Evolutionary conservation across 2,329 filamentous ascomycete genomes (phyloP), one percentile per base, ranked within the genome.

Genomic region (Dactylellina cionopaga): DNA sequence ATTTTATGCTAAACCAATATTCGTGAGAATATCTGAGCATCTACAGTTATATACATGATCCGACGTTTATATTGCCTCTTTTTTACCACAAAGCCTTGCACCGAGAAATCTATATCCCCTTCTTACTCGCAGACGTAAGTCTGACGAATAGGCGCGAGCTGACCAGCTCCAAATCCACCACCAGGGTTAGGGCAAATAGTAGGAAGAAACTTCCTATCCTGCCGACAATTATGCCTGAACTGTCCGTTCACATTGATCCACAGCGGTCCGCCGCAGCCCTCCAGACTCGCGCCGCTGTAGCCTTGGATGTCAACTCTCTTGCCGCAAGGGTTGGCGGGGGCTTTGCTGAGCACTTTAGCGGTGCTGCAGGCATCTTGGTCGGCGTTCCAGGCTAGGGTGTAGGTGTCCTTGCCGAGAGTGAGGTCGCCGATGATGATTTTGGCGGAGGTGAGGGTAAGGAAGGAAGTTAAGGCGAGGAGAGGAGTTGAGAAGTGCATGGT

Each of bases 361-460:
- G 51, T 15, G 13, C 17, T 15, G 31, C 51, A 55, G 19, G 51
- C 22, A 33, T 55, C 24, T 25, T 55, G 29, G 1, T 55, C 33
- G 2, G 19, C 29, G 19, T 55, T 55, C 51, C 33, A 55, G 33
- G 51, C 51, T 25, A 55, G 22, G 2, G 51, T 55, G 33, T 55
- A 55, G 33, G 51, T 55, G 1, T 55, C 31, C 2, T 10, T 13
- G 10, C 51, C 51, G 19, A 41, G 51, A 22, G 19, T 29, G 33
- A 55, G 31, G 35, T 55, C 37, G 4, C 51, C 51, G n/a, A 55
- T 55, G 11, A 55, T 39, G 13, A 55, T 55, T 39, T 37, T 55
- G 31, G 51, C 2, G 33, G 51, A 25, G 31, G 51, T n/a, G 22
- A 55, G 19, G 24, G 33, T 1, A 11, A 25, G 2, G 17, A 39